Evolutionary conservation across 148 eudicot genomes (phyloP), one percentile per base, ranked within the genome.

Genomic region (Linanthus parryae): DNA sequence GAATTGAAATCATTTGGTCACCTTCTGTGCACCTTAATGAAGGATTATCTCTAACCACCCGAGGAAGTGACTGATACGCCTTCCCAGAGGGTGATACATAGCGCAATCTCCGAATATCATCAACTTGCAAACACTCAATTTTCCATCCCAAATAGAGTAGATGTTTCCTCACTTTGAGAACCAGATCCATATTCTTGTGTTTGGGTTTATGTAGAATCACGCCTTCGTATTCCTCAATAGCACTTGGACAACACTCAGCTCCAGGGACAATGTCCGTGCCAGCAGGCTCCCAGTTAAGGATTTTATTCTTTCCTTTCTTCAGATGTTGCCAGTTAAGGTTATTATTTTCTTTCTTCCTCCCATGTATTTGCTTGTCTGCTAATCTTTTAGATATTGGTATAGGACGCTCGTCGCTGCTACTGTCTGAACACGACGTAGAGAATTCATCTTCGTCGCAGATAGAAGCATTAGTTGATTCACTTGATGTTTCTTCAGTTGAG

Each of bases 121-220:
- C 16, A 34, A 54, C 67, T 5, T 3, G 58, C 14, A 8, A 2
- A 44, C 5, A 48, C 56, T 84, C 85, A 46, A 84, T 40, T 64
- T 65, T 80, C 87, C 94, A 92, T 31, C 85, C 90, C 58, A 88
- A 17, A 57, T 42, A 73, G 11, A 58, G 23, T 34, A 92, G 69
- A 78, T 92, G 91, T 42, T 67, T 64, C 63, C 80, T 73, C 18
- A 58, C 44, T 13, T 65, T 68, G 8, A 10, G 14, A 2, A 39
- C 54, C 22, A 57, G 2, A 17, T 23, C 34, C 19, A 38, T 42
- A 20, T 11, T 31, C 8, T 84, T 33, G 22, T 25, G 0, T 17
- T 50, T 48, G 2, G 15, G 5, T n/a, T n/a, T n/a, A n/a, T n/a
- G n/a, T n/a, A n/a, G n/a, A n/a, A n/a, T n/a, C n/a, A n/a, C n/a